These are phyloP conservation scores for Pontederia paniculata DNA, from an alignment of 176 grass and related monocot species.

Conservation along the genomic window DNA sequence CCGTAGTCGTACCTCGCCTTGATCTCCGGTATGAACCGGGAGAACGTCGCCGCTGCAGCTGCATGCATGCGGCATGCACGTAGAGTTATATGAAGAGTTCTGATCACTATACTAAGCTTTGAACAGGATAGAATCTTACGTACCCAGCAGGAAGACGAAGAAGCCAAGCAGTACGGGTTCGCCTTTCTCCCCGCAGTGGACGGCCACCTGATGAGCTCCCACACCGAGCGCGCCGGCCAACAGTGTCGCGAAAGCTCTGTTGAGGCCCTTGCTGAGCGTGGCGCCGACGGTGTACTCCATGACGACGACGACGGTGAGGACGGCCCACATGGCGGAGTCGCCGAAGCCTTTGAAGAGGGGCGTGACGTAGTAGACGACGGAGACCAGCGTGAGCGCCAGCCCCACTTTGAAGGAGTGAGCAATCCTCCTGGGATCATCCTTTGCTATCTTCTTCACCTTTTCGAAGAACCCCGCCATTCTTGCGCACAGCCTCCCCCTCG, in stretches of 20 bases:
- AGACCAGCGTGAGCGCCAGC: slow-evolving; percentile 68
- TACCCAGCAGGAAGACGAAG: slow-evolving; percentile 76
- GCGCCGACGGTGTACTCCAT: slow-evolving; percentile 86
- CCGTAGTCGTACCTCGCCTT: slow-evolving; percentile 88
- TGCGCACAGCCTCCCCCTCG: not conserved
- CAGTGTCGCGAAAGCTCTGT: slow-evolving; percentile 47
- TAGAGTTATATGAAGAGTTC: not conserved
- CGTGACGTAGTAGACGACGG: slow-evolving; percentile 59
- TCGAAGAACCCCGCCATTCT: slow-evolving; percentile 14
- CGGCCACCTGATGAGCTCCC: slow-evolving; percentile 46
- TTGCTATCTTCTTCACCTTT: slow-evolving; percentile 36
- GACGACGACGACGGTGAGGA: slow-evolving; percentile 79
- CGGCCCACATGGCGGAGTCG: slow-evolving; percentile 56
- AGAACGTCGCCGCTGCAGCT: slow-evolving; percentile 73
- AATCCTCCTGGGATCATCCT: slow-evolving; percentile 58
- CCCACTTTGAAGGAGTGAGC: slow-evolving; percentile 72
- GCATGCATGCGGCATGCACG: not conserved
- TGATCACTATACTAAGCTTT: no score
- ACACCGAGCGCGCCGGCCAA: slow-evolving; percentile 49
- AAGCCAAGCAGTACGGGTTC: slow-evolving; percentile 55
- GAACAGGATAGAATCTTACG: not conserved
- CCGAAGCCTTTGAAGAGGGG: slow-evolving; percentile 58
- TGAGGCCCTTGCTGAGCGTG: slow-evolving; percentile 60
- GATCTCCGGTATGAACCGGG: slow-evolving; percentile 76
- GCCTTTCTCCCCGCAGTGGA: slow-evolving; percentile 34